Base-by-base conservation (phyloP, 2,329 filamentous ascomycete genomes). In the Chrysosporium queenslandicum region DNA sequence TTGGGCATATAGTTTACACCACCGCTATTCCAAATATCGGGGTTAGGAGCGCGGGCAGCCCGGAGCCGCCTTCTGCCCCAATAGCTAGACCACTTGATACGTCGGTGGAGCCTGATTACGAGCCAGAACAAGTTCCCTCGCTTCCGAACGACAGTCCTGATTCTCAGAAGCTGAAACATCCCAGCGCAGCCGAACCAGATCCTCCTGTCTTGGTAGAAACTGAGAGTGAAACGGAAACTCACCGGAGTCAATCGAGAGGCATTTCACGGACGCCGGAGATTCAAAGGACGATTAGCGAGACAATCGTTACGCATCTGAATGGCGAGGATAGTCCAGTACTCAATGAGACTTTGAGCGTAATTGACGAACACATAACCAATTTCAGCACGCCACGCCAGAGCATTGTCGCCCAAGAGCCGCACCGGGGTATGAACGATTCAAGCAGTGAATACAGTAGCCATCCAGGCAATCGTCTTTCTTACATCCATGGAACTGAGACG, bases 361-460 rank as follows among this genome's bases (percentile, higher is more conserved):
- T 97, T 62, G 85, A 97, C 66, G 91, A 97, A 69, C 91, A 96
- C 65, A 95, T 97, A 60, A 95, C 88, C 39, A 86, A 95, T 66
- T 79, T 97, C 71, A 78, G 76, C 64, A 80, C 76, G 4, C 79
- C 79, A 50, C 75, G 78, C 21, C 77, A 80, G 56, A 77, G 74
- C 62, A 57, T 77, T 53, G 60, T 71, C 41, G 63, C 66, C 18
- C 77, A 79, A 45, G 71, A 73, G 27, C 61, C 58, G 66, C 83
- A 57, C 72, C 79, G 76, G 52, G 69, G 71, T 48, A 70, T 76
- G 40, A 87, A 82, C 57, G 87, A 94, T 66, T 94, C 89, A 1
- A 86, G 84, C 46, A 95, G 88, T 70, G 87, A 94, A 66, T 95
- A 95, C 68, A 94, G 89, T 69, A 86, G 81, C 55, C 82, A 87